Evolutionary conservation across 179 eudicot genomes (phyloP).

Genomic region (Spergularia azorica): DNA sequence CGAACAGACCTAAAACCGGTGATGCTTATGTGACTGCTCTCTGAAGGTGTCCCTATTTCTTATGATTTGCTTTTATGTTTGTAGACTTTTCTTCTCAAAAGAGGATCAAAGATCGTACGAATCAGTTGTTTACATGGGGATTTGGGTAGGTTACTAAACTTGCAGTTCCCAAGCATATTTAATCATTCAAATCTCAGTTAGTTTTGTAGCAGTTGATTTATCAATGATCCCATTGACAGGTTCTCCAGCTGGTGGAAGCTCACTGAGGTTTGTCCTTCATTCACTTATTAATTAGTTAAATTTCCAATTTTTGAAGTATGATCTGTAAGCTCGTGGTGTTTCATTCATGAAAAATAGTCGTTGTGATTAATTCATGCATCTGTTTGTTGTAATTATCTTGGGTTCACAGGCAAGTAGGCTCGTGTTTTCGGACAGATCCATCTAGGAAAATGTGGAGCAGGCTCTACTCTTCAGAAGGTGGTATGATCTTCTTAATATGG

Average conservation of each 20-base stretch:
- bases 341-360: background rate
- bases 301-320: background rate
- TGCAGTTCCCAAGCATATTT: background rate
- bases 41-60: background rate
- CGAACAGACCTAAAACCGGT: background rate
- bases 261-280: conserved; percentile 34
- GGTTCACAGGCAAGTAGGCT: conserved; percentile 33
- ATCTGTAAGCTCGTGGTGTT: background rate
- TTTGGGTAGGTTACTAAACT: conserved; percentile 25
- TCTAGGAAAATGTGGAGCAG: conserved; percentile 32
- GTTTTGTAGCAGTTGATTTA: conserved; percentile 7
- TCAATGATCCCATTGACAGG: conserved; percentile 31
- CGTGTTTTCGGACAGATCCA: conserved; percentile 29
- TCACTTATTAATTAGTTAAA: background rate
- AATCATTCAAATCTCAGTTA: conserved; percentile 2
- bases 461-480: conserved; percentile 56
- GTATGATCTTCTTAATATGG: conserved; percentile 24
- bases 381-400: conserved; percentile 6
- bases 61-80: conserved; percentile 14
- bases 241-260: conserved; percentile 21
- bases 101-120: conserved; percentile 31
- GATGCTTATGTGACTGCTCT: background rate
- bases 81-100: conserved; percentile 35
- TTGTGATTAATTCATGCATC: background rate
- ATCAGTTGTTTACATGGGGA: conserved; percentile 22